Conservation (phyloP, 1,284 basidiomycete species). For the Phylloboletellus chloephorus region DNA sequence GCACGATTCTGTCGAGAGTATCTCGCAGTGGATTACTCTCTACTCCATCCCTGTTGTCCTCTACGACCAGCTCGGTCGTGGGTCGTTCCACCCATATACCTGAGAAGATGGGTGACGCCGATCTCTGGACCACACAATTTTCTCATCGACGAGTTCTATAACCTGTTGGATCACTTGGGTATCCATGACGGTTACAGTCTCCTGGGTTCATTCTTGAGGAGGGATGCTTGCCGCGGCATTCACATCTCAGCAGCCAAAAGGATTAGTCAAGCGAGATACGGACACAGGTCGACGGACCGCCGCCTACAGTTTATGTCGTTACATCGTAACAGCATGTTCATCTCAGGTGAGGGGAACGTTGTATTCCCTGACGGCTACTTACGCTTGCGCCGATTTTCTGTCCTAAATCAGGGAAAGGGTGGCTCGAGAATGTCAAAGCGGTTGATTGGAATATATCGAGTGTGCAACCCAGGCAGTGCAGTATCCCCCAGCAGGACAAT, state of each 20-base stretch:
- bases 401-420: too few relatives aligned
- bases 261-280: slow-evolving; percentile 24
- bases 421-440: too few relatives aligned
- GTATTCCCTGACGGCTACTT: too few relatives aligned
- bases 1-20: slow-evolving; percentile 21
- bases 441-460: too few relatives aligned
- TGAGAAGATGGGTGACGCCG: slow-evolving; percentile 14
- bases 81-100: slow-evolving; percentile 23
- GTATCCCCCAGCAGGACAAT: too few relatives aligned
- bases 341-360: too few relatives aligned
- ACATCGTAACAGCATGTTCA: too few relatives aligned
- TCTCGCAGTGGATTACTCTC: slow-evolving; percentile 11
- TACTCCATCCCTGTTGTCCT: slow-evolving; percentile 26
- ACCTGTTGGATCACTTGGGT: slow-evolving; percentile 18
- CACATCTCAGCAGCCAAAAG: slow-evolving; percentile 15
- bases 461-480: too few relatives aligned
- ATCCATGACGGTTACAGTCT: slow-evolving; percentile 20
- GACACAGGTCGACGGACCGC: too few relatives aligned
- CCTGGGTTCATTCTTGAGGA: slow-evolving; percentile 30
- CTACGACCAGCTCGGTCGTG: slow-evolving; percentile 30
- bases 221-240: slow-evolving; percentile 25
- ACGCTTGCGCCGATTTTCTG: too few relatives aligned
- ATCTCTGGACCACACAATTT: slow-evolving; percentile 26
- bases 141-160: slow-evolving; percentile 29
- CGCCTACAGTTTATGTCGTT: too few relatives aligned